phyloP scores from a whole-genome alignment of 2,329 filamentous ascomycete genomes.

The Purpureocillium lavendulum region DNA sequence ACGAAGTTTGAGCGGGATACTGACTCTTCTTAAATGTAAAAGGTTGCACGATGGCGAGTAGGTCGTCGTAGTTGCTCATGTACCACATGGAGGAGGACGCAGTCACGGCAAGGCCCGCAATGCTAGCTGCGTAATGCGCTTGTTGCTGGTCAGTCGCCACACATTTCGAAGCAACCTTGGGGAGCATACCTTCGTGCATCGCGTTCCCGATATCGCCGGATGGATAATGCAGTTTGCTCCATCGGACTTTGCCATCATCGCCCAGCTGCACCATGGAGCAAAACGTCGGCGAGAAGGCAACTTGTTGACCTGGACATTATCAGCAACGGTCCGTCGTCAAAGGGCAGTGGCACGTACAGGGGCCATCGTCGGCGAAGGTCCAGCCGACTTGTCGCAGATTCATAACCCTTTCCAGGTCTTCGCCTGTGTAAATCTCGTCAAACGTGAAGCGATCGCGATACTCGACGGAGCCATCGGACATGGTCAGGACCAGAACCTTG shows the following conservation, averaged over 20 bases:
- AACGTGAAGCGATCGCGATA: constrained; percentile 72
- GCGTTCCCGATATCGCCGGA: constrained; percentile 38
- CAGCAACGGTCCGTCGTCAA: constrained; percentile 3
- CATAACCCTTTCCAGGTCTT: constrained; percentile 56
- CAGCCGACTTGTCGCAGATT: constrained; percentile 74
- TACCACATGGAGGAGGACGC: constrained; percentile 36
- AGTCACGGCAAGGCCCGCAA: constrained; percentile 52
- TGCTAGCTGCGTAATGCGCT: constrained; percentile 48
- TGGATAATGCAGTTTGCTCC: constrained; percentile 46
- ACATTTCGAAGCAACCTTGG: neutral
- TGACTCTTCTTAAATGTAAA: constrained; percentile 24
- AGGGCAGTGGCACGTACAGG: constrained; percentile 42
- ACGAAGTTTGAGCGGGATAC: neutral
- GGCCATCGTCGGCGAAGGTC: constrained; percentile 55
- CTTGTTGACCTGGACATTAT: constrained; percentile 40
- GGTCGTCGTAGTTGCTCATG: constrained; percentile 55
- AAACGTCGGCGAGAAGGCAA: constrained; percentile 52
- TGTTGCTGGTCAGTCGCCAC: constrained; percentile 7
- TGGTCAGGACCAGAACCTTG: constrained; percentile 62
- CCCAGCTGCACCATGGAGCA: constrained; percentile 50
- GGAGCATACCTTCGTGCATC: constrained; percentile 37
- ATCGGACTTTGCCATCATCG: constrained; percentile 50
- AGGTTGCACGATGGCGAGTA: constrained; percentile 59
- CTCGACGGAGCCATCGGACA: constrained; percentile 74
- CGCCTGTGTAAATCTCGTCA: constrained; percentile 56